Base-by-base conservation (phyloP, 1,139 yeast species). In the Pichia cactophila region DNA sequence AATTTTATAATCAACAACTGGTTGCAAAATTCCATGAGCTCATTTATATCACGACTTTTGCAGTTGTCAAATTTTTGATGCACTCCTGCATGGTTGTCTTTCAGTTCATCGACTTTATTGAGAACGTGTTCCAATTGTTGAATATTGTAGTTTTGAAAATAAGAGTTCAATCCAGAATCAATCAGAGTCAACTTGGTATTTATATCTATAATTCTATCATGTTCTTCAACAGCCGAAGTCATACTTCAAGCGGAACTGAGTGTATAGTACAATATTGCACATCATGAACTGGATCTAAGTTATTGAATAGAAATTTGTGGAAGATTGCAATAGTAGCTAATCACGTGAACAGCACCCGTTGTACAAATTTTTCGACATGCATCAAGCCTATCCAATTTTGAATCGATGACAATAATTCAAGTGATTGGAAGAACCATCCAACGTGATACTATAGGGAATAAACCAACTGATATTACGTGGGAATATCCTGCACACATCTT, bases 1-100 rank as follows among this genome's bases (percentile, higher is more conserved):
- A 61, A 65, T 17, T 58, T 55, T 17, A 63, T 53, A 5, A 61
- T 53, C 64, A 63, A 61, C 33, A 64, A 50, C 42, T 55, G 54
- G 46, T 63, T 63, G 37, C 65, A 61, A 1, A 56, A 43, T 17
- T 63, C 66, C 17, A 62, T 49, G 38, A 61, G 57, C 31, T 55
- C 49, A 16, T 56, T 41, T 44, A 54, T 52, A 17, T 43, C 49
- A 3, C 31, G 41, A 28, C 33, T 46, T 20, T 10, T 42, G 16
- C 23, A 38, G 10, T 38, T 11, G n/a, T 17, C 28, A 38, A 38
- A 38, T n/a, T 20, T 38, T 10, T 38, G 17, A 14, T 23, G 8
- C n/a, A 12, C 5, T 9, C 5, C 16, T 4, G 8, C 11, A 11
- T 35, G 38, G 8, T 35, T 11, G 38, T 16, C 38, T 16, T 17